phyloP scores from a whole-genome alignment of 2,329 filamentous ascomycete species.

The Talaromyces atroroseus region DNA sequence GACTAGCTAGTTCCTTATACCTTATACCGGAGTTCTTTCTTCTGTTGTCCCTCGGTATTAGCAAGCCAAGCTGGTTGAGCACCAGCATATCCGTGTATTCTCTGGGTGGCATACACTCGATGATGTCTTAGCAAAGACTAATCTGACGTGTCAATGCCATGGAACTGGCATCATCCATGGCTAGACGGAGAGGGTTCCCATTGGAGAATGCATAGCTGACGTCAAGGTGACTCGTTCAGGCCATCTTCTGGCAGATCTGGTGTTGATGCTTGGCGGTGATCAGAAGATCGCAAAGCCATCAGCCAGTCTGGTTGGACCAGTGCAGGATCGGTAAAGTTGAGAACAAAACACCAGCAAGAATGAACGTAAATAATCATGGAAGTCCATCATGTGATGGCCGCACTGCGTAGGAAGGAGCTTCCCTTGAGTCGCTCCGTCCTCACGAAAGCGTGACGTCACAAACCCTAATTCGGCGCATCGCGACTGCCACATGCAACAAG shows the following conservation, averaged over 20 bases:
- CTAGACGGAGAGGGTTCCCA: not conserved
- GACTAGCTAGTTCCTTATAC: too few relatives aligned
- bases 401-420: not conserved
- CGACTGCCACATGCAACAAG: not conserved
- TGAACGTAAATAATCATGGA: too few relatives aligned
- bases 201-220: not conserved
- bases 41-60: too few relatives aligned
- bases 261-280: not conserved
- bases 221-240: not conserved
- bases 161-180: not conserved
- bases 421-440: too few relatives aligned
- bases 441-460: slow-evolving; percentile 11
- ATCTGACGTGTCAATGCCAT: not conserved
- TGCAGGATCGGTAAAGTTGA: not conserved
- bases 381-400: too few relatives aligned
- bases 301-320: not conserved
- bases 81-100: too few relatives aligned
- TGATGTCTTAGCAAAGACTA: too few relatives aligned
- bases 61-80: too few relatives aligned
- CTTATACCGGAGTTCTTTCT: too few relatives aligned
- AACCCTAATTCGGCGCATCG: slow-evolving; percentile 3
- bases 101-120: too few relatives aligned
- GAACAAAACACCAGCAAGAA: not conserved
- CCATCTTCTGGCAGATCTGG: not conserved
- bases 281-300: not conserved